Evolutionary conservation across 2,329 filamentous ascomycete species (phyloP), one percentile per base, ranked within the genome.

Genomic region (Beauveria asiatica): DNA sequence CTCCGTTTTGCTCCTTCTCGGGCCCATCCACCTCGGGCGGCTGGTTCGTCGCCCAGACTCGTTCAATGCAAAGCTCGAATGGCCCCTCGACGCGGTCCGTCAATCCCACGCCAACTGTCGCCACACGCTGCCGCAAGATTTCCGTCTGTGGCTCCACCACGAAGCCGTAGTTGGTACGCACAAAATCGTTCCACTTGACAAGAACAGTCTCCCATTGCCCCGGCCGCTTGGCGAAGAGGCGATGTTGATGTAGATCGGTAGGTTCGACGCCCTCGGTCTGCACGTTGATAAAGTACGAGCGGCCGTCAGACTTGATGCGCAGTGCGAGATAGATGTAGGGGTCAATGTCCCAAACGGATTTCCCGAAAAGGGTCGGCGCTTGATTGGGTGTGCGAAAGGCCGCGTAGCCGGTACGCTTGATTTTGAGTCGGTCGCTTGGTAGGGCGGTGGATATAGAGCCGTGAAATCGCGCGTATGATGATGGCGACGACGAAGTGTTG

Each of bases 131-230:
- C 63, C 88, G 84, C 71, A 97, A 75, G 74, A 99, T 87, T 72
- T 95, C 92, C 13, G 87, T 87, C 78, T 97, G 93, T 37, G 94
- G 94, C 76, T 97, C 92, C 5, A 97, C 87, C 1, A 96, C 90
- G 67, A 90, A 85, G 7, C 94, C 94, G 69, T 95, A 85, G 70
- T 97, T 97, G 16, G 94, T 99, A 64, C 94, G 82, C 62, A 99
- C 93, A 74, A 99, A 97, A 65, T 96, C 91, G 67, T 87, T 88
- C 82, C 92, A 94, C 63, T 88, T 89, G 64, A 99, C 88, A 51
- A 95, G 74, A n/a, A 97, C 83, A 1, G 94, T 97, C 79, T 99
- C 93, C 94, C 94, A 99, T 68, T 92, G 82, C 1, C 92, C 92
- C 0, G 89, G 86, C 9, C 84, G 83, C 68, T 86, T 87, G 9